Percentiles rank a stretch among this genome's conserved stretches.
Evolutionary conservation across 2,329 filamentous ascomycete genomes (phyloP).

Genomic region (Truncatella angustata): DNA sequence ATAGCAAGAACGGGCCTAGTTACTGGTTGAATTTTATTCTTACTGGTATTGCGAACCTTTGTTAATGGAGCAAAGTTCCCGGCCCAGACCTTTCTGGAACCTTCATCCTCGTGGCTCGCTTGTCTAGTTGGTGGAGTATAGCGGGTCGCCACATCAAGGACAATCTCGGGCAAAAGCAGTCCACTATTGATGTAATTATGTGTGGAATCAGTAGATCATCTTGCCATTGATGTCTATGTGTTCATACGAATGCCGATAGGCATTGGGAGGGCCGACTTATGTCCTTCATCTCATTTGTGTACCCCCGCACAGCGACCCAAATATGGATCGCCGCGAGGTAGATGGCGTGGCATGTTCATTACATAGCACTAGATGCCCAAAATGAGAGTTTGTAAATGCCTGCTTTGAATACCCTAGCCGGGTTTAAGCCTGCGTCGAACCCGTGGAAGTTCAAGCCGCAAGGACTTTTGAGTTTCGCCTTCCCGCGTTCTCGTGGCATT

Average conservation of each 20-base stretch:
- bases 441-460: neutral
- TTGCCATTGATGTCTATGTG: neutral
- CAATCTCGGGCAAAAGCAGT: neutral
- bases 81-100: neutral
- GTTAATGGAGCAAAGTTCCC: neutral
- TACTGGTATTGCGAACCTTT: neutral
- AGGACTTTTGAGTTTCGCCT: neutral
- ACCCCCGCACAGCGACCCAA: too few relatives aligned
- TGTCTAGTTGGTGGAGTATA: neutral
- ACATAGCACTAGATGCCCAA: too few relatives aligned
- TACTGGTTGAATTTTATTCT: constrained; percentile 14
- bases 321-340: too few relatives aligned
- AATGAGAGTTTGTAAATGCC: neutral
- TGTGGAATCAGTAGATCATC: neutral
- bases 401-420: neutral
- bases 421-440: neutral
- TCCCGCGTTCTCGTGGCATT: neutral
- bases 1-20: too few relatives aligned
- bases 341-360: too few relatives aligned
- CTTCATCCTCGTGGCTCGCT: neutral
- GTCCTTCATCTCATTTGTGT: too few relatives aligned
- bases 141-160: neutral
- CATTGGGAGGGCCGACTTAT: neutral
- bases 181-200: neutral
- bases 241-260: neutral